These are phyloP conservation scores for Rhododendron simsii DNA, from an alignment of 148 eudicot genomes.

Conservation along the genomic window DNA sequence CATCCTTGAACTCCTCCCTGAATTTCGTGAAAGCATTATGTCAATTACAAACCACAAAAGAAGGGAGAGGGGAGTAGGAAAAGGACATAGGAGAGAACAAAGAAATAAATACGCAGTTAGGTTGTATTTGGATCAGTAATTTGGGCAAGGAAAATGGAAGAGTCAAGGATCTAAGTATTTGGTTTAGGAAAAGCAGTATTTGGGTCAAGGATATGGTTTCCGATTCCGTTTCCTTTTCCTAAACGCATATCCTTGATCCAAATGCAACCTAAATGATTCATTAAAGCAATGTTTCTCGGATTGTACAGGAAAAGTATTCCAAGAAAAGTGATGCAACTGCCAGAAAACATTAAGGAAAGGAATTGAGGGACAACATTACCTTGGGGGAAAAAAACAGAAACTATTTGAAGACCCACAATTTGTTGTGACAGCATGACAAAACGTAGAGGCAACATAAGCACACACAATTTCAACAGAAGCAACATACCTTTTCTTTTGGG, in stretches of 20 bases:
- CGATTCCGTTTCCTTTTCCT: background rate
- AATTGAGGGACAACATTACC: background rate
- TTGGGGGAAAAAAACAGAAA: background rate
- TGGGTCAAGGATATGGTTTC: background rate
- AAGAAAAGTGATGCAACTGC: background rate
- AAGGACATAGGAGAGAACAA: background rate
- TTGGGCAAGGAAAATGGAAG: background rate
- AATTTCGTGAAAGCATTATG: background rate
- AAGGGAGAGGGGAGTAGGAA: background rate
- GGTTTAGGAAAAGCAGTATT: background rate
- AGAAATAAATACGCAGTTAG: background rate
- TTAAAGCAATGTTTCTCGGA: background rate
- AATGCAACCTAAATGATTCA: background rate
- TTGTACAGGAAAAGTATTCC: background rate
- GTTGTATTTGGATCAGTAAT: background rate
- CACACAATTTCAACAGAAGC: slow-evolving; percentile 9
- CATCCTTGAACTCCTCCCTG: slow-evolving; percentile 98
- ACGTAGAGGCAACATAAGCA: background rate
- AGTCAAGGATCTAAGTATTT: background rate
- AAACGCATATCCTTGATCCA: background rate
- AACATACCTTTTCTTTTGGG: slow-evolving; percentile 79
- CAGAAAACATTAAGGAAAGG: background rate
- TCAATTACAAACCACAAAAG: background rate
- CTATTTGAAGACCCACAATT: background rate
- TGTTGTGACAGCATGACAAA: background rate